A percentile compares a stretch with the other conserved stretches of the same genome.
Conservation (phyloP, 2,329 filamentous ascomycete genomes). For the Penicillium sp. region DNA sequence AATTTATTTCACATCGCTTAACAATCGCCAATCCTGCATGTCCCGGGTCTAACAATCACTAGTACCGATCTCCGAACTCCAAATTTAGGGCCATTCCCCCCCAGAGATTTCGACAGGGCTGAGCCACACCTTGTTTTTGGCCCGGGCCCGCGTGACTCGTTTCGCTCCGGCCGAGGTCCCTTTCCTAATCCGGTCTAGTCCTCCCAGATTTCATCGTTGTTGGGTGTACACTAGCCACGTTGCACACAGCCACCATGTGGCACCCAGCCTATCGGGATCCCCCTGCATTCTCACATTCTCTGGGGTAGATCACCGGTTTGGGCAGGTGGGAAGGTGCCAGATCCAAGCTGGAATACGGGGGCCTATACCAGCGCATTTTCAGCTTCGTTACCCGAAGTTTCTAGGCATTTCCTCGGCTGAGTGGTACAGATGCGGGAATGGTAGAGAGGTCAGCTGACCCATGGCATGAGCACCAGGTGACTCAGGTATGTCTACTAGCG, state of each 20-base stretch:
- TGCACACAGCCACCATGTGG: constrained; percentile 10
- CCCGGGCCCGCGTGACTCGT: constrained; percentile 11
- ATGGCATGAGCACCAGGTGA: background rate
- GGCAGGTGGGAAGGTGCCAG: background rate
- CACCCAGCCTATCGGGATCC: constrained; percentile 3
- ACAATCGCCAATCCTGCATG: constrained; percentile 14
- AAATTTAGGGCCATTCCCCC: constrained; percentile 14
- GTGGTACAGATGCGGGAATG: background rate
- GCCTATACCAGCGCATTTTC: background rate
- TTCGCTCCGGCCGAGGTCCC: background rate
- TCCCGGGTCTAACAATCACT: constrained; percentile 14
- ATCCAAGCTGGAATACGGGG: background rate
- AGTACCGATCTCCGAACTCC: constrained; percentile 11
- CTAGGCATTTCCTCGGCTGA: background rate
- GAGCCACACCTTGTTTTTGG: constrained; percentile 25
- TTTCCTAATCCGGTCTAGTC: background rate
- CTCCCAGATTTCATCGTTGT: background rate
- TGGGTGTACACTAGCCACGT: constrained; percentile 7
- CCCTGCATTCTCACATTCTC: constrained; percentile 11
- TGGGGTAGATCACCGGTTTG: constrained; percentile 6
- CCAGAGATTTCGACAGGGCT: constrained; percentile 19
- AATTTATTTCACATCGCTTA: constrained; percentile 4
- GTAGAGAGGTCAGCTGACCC: background rate
- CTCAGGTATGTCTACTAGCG: background rate
- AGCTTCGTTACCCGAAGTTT: background rate